Base-by-base conservation (phyloP, 805 yeast genomes). In the Wickerhamomyces silvicola region DNA sequence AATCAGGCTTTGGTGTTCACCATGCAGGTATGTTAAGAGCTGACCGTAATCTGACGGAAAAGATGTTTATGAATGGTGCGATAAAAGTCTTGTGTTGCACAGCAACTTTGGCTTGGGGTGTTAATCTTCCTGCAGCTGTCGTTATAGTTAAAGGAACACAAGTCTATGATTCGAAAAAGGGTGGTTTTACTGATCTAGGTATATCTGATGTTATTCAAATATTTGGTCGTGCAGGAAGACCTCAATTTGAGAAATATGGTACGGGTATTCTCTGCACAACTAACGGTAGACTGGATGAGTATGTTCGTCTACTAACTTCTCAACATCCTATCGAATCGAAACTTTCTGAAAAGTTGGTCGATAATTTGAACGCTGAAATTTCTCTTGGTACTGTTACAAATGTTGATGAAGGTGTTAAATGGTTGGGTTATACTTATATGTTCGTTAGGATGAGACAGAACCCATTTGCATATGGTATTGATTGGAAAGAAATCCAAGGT, bases 71-170 rank as follows among this genome's bases (percentile, higher is more conserved):
- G 19, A 63, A 68, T 19, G 97, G 98, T 25, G 82, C 87, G 0
- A 81, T 92, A 41, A 83, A 80, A 38, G 97, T 92, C 0, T 62
- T 92, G 12, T 82, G 94, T 48, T 87, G 96, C 69, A 92, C 99
- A 3, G 95, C 98, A 0, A 92, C 99, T 0, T 71, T 92, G 37
- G 99, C 99, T 0, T 92, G 99, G 99, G 99, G 99, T 72, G 97
- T 92, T 13, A 92, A 92, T 52, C 65, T 92, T 37, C 98, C 99
- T 2, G 98, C 98, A 6, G 97, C 96, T 2, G 95, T 87, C 24
- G 99, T 92, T 14, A 84, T 92, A 41, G 78, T 92, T 20, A 92
- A 92, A 50, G 99, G 99, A 0, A 92, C 99, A 0, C 95, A 90
- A 51, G 87, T 92, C 0, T 92, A 92, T 52, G 94, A 92, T 53